Base-by-base conservation (phyloP, 164 flowering plant genomes). In the Euptelea pleiosperma region DNA sequence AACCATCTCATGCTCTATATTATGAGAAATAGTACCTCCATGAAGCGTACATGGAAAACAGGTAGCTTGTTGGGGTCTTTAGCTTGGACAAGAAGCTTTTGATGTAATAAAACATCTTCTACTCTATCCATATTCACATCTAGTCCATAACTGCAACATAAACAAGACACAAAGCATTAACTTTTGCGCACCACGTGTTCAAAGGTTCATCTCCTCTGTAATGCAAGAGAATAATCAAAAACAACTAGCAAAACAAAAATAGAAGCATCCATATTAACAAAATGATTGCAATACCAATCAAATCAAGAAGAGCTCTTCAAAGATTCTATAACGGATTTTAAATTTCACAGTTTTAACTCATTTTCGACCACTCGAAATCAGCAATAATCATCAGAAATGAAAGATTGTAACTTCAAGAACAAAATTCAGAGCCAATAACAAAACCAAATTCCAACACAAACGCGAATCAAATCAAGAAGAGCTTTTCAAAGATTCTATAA, bases 31-130 rank as follows among this genome's bases (percentile, higher is more conserved):
- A n/a, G n/a, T 82, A 90, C 98, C 98, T 92, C 96, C 73, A 89
- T 9, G 58, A 82, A 82, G 18, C 96, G 92, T 24, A 89, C 76
- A 68, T 85, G 79, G 50, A 79, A 89, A 54, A 74, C 96, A 68
- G 90, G 98, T 48, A 80, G 76, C 55, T 77, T 87, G 14, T 76
- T 79, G 30, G 91, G 88, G 41, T 81, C 87, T 71, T 75, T 86
- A 11, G 98, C 96, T 60, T 31, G 25, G n/a, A 72, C 73, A 66
- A 92, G 97, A 71, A 92, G 80, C 71, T 74, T 80, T 25, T 70
- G 87, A 77, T 92, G 98, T 52, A 92, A 40, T 75, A 92, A 59
- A 21, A 89, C 87, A 73, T 89, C 98, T 60, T 92, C 97, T 55
- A 72, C 97, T 76, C 75, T 85, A 57, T 89, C 98, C 76, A 87